Evolutionary conservation across 176 grass and related monocot genomes (phyloP), one percentile per base, ranked within the genome.

Genomic region (Aegilops bicornis): DNA sequence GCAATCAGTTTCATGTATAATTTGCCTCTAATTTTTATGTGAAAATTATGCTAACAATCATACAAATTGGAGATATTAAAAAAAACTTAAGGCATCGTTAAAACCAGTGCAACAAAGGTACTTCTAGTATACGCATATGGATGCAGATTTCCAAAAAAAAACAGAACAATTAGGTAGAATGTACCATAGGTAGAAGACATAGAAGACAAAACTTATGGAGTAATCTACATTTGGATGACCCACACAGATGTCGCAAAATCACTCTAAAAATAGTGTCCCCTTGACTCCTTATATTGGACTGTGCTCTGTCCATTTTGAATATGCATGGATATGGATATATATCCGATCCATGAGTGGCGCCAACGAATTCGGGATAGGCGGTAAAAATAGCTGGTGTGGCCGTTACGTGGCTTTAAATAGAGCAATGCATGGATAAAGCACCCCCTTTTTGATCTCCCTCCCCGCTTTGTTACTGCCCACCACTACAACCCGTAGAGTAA

Each of bases 361-460:
- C 83, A 36, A 31, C 23, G 30, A 77, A 77, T 85, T 77, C 35
- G 60, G 83, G 43, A 61, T 48, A 67, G 76, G 73, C 47, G 76
- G 50, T 50, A 87, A 91, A 91, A 87, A 84, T 88, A 88, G 89
- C 16, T 42, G 1, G 45, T 58, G 45, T 19, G 25, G 42, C n/a
- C 66, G 31, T 58, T 80, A 5, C 42, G 71, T 14, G 72, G 69
- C 85, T 19, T 91, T 81, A 87, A 80, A 87, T 87, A 84, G 81
- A 37, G 36, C 20, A 24, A 6, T 60, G 76, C 69, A 32, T 62
- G 60, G 37, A 61, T 69, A 81, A 36, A 81, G 7, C 85, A 25
- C 63, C 47, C 69, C 76, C 69, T 84, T 91, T 87, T 87, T 88
- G 29, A 68, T 5, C 76, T 50, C n/a, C 29, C 48, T 81, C 29